Percentiles rank a stretch among this genome's conserved stretches.
phyloP scores from a whole-genome alignment of 768 basidiomycete species.

The Tylopilus felleus region DNA sequence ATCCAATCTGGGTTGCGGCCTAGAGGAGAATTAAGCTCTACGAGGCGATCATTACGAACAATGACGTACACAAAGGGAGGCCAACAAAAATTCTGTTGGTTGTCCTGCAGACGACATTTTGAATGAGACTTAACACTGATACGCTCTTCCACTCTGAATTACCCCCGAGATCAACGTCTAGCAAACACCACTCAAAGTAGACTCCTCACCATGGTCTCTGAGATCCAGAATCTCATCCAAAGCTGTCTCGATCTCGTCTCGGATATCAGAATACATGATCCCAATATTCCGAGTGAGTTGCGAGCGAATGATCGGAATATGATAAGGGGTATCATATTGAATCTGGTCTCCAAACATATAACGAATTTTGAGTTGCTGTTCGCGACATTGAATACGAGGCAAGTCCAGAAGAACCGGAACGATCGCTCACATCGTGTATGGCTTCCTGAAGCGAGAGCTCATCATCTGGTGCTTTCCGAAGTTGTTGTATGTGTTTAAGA shows the following conservation, averaged over 20 bases:
- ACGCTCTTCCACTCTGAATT: slow-evolving; percentile 39
- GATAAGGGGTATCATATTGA: slow-evolving; percentile 7
- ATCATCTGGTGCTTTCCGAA: slow-evolving; percentile 39
- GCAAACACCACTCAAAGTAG: too few species aligned
- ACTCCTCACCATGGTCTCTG: slow-evolving; percentile 11
- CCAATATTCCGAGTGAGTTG: neutral
- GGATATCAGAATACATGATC: neutral
- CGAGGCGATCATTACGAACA: neutral
- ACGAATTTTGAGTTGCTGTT: slow-evolving; percentile 21
- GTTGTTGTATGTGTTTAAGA: slow-evolving; percentile 35
- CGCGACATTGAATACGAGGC: neutral
- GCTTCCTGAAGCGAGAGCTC: slow-evolving; percentile 35
- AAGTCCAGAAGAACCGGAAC: neutral
- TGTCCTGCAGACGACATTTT: slow-evolving; percentile 37
- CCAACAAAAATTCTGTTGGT: slow-evolving; percentile 41
- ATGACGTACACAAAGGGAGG: slow-evolving; percentile 40
- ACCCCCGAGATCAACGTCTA: neutral
- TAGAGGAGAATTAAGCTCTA: neutral
- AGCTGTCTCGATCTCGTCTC: neutral
- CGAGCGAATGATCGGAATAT: slow-evolving; percentile 25
- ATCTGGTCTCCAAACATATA: slow-evolving; percentile 37
- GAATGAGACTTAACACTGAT: slow-evolving; percentile 21
- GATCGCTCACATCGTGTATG: slow-evolving; percentile 30
- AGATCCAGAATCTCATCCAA: slow-evolving; percentile 1
- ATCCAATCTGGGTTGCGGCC: slow-evolving; percentile 3